Conservation (phyloP, 805 yeast genomes). For the Candida nonsorbophila region DNA sequence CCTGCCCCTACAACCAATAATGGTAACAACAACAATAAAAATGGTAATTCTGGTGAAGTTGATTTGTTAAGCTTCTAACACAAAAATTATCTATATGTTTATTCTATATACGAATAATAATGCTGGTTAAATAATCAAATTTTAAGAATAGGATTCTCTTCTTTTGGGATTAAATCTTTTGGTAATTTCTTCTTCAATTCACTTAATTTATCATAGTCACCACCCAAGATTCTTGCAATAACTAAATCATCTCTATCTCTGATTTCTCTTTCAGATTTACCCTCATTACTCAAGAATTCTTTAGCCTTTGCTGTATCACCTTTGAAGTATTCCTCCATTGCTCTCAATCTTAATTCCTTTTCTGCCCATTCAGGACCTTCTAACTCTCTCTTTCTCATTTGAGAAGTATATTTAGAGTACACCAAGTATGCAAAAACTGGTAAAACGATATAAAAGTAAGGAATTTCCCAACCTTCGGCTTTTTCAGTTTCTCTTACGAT, state of each 20-base stretch:
- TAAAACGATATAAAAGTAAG: constrained; percentile 65
- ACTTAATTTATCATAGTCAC: constrained; percentile 73
- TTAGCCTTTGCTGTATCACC: constrained; percentile 47
- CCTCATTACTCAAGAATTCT: constrained; percentile 48
- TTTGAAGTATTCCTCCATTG: constrained; percentile 57
- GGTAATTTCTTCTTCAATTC: constrained; percentile 50
- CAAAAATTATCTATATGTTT: not conserved
- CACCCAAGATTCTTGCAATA: constrained; percentile 74
- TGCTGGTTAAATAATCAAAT: too few relatives aligned
- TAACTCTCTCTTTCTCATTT: constrained; percentile 32
- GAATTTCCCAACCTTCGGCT: constrained; percentile 80
- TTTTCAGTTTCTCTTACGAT: constrained; percentile 67
- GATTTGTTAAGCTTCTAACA: constrained; percentile 42
- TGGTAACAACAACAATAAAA: constrained; percentile 8
- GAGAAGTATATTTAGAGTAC: constrained; percentile 42
- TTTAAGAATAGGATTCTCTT: constrained; percentile 25
- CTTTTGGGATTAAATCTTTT: constrained; percentile 31
- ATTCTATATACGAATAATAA: not conserved
- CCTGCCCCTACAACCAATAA: constrained; percentile 6
- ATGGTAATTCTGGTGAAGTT: constrained; percentile 31
- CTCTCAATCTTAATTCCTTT: constrained; percentile 73
- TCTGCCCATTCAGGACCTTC: constrained; percentile 73
- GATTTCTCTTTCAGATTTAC: constrained; percentile 51
- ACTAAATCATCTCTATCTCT: constrained; percentile 70
- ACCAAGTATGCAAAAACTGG: constrained; percentile 62